Evolutionary conservation across 805 yeast species (phyloP), one percentile per base, ranked within the genome.

Genomic region (Candida alai): DNA sequence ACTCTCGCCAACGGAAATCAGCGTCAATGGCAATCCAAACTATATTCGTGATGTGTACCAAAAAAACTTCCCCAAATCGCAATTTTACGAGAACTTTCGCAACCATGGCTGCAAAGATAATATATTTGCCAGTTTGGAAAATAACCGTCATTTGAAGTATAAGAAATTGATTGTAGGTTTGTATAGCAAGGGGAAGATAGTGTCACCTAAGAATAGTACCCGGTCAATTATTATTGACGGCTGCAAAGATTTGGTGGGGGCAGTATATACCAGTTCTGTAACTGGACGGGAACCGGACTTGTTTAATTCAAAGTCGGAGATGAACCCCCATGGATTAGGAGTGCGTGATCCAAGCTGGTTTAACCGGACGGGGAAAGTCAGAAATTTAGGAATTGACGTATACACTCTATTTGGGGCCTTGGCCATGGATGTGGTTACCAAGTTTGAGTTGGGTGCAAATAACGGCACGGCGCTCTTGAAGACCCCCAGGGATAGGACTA

Each of bases 381-480:
- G 47, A 7, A 56, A 70, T 20, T 47, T 79, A 24, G 68, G 66
- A 10, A 58, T 65, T 24, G 82, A 81, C 32, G 79, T 75, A 3
- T 77, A 75, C 45, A 64, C 74, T 13, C 51, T 82, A n/a, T 81
- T 80, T 63, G 78, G 78, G n/a, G 60, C 79, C 12, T 61, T 82
- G 47, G 88, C 89, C 4, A 74, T 82, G 77, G 88, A 81, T 46
- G 80, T 76, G 3, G 76, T 80, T 2, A 69, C 80, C 2, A 68
- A 71, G 14, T 78, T 79, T 47, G 76, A 76, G 36, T 65, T 78
- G 39, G 89, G 89, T 0, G 42, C 51, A 0, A 54, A 60, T 6
- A 62, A 68, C 35, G 70, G 78, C 12, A 60, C 75, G 1, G 53
- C 72, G 23, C 54, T 77, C 22, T 46, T 79, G 22, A 40, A 52